phyloP scores from a whole-genome alignment of 2,329 filamentous ascomycete species.

The Fusarium sp. region DNA sequence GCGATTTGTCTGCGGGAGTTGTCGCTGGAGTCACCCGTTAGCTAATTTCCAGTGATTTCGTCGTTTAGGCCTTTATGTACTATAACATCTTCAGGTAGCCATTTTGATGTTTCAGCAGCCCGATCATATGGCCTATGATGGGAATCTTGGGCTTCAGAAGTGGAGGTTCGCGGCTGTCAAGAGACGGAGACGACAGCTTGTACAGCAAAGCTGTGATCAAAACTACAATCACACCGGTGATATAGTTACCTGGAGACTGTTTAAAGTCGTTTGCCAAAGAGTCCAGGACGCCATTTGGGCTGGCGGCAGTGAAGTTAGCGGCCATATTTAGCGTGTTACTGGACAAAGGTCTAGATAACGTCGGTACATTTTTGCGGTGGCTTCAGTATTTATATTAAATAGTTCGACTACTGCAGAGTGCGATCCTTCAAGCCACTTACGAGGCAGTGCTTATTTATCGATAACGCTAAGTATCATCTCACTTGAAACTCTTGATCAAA shows the following conservation, averaged over 20 bases:
- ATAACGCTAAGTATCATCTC: too few relatives aligned
- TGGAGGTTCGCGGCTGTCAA: conserved; percentile 19
- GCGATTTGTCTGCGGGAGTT: conserved; percentile 49
- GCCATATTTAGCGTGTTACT: neutral
- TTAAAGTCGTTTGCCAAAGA: conserved; percentile 5
- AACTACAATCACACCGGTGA: conserved; percentile 2
- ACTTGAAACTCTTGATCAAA: neutral
- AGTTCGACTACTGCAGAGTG: neutral
- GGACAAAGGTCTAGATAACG: neutral
- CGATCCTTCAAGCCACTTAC: neutral
- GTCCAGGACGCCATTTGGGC: neutral
- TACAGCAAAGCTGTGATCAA: neutral
- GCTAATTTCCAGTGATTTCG: neutral
- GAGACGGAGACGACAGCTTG: conserved; percentile 11
- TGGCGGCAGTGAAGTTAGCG: neutral
- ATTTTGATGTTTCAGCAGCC: conserved; percentile 43
- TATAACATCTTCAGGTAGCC: conserved; percentile 28
- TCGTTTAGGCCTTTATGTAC: conserved; percentile 1
- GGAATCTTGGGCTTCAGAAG: conserved; percentile 18
- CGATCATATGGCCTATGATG: conserved; percentile 55
- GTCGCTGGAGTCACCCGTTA: conserved; percentile 10
- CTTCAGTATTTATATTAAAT: neutral
- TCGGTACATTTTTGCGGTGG: neutral
- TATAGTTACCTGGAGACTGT: conserved; percentile 14
- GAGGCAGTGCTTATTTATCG: neutral